Percentiles rank a stretch among this genome's conserved stretches.
phyloP scores from a whole-genome alignment of 805 yeast species.

The Wickerhamomyces hampshirensis region DNA sequence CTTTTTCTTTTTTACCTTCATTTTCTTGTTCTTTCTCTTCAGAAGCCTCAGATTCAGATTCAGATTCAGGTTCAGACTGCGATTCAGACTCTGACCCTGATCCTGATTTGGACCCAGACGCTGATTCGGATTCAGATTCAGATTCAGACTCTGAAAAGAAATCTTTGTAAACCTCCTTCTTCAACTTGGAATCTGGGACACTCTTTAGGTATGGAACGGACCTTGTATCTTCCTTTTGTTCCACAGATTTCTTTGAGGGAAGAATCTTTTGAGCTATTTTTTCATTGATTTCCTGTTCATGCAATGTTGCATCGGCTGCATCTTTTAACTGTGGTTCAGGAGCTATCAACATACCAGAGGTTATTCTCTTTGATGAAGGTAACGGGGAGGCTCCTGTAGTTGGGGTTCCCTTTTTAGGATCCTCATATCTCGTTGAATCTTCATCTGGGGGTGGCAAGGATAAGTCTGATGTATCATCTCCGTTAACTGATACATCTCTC shows the following conservation, averaged over 20 bases:
- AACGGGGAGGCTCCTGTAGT: conserved; percentile 16
- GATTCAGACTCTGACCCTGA: conserved; percentile 5
- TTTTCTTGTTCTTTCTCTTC: neutral
- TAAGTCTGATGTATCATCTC: conserved; percentile 31
- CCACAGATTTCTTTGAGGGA: conserved; percentile 15
- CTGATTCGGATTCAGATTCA: neutral
- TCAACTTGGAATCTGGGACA: conserved; percentile 1
- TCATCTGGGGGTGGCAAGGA: conserved; percentile 26
- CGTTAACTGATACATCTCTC: conserved; percentile 11
- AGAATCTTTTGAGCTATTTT: conserved; percentile 19
- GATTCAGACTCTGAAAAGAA: conserved; percentile 13
- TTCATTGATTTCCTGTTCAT: conserved; percentile 32
- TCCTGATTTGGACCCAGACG: neutral
- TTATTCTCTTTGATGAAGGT: conserved; percentile 31
- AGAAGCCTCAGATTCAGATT: conserved; percentile 2
- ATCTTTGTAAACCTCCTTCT: conserved; percentile 4
- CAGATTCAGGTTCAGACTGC: conserved; percentile 7
- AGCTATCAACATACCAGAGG: conserved; percentile 39
- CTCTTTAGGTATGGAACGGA: conserved; percentile 4
- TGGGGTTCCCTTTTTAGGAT: conserved; percentile 20
- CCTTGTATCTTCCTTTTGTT: conserved; percentile 4
- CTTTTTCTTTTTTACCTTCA: conserved; percentile 1
- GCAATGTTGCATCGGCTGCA: conserved; percentile 32
- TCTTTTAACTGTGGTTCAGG: conserved; percentile 40
- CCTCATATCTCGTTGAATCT: conserved; percentile 15